A percentile compares a stretch with the other conserved stretches of the same genome.
Conservation (phyloP, 148 eudicot species). For the Nepenthes gracilis region DNA sequence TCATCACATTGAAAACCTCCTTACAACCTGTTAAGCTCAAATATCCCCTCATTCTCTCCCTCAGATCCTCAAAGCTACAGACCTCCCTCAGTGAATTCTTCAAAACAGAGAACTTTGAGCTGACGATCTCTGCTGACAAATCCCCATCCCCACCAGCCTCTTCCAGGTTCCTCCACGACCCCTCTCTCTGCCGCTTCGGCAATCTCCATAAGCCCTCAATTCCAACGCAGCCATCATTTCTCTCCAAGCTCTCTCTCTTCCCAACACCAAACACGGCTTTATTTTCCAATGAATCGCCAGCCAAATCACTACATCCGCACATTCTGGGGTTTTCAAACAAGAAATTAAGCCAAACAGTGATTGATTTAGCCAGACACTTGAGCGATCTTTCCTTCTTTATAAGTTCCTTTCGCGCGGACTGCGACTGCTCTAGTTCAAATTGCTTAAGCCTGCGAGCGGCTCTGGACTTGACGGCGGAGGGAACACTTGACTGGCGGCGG, state of each 20-base stretch:
- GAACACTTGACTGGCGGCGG: not conserved
- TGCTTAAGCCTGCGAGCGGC: conserved; percentile 37
- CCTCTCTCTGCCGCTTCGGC: conserved; percentile 62
- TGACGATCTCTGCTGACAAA: conserved; percentile 9
- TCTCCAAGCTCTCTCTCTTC: conserved; percentile 45
- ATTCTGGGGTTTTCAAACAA: conserved; percentile 66
- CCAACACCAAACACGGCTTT: conserved; percentile 15
- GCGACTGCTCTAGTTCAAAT: conserved; percentile 62
- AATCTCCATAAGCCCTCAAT: conserved; percentile 42
- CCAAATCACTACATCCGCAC: conserved; percentile 37
- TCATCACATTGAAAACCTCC: conserved; percentile 64
- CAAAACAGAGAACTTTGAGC: conserved; percentile 29
- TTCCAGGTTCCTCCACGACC: conserved; percentile 13
- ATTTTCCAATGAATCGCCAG: not conserved
- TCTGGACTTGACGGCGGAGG: conserved; percentile 12
- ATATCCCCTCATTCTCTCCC: conserved; percentile 65
- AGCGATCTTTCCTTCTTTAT: conserved; percentile 49
- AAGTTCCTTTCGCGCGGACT: conserved; percentile 55
- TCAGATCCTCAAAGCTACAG: conserved; percentile 89
- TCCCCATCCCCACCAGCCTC: conserved; percentile 7
- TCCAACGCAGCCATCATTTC: conserved; percentile 15
- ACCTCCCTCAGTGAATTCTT: conserved; percentile 55
- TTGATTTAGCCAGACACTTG: conserved; percentile 54
- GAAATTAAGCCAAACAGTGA: conserved; percentile 85
- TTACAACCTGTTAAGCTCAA: conserved; percentile 59